phyloP scores from a whole-genome alignment of 441 rosid species.

The Pelargonium exstipulatum region DNA sequence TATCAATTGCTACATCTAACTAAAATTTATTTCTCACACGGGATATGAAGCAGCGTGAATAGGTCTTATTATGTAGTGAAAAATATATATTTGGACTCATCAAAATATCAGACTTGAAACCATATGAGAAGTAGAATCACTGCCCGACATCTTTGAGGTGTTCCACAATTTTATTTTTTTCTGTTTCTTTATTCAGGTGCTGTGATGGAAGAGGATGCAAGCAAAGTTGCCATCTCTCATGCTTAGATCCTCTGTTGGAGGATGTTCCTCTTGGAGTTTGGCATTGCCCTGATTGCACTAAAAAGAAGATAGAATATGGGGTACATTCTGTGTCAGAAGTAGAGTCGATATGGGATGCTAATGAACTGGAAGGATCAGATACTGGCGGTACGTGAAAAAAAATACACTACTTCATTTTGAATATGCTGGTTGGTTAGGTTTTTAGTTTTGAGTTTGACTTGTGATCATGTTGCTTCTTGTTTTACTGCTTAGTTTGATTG shows the following conservation, averaged over 20 bases:
- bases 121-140: neutral
- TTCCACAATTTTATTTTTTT: neutral
- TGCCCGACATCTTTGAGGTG: neutral
- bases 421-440: conserved; percentile 9
- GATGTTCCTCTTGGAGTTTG: conserved; percentile 42
- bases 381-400: conserved; percentile 31
- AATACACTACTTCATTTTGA: neutral
- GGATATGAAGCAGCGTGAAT: neutral
- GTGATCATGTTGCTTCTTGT: conserved; percentile 1
- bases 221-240: conserved; percentile 44
- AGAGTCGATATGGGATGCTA: conserved; percentile 43
- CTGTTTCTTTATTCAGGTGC: conserved; percentile 32
- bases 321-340: conserved; percentile 40
- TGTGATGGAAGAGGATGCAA: conserved; percentile 55
- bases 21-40: no score
- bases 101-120: neutral
- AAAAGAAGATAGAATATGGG: conserved; percentile 39
- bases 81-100: neutral
- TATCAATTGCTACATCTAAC: no score
- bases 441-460: neutral
- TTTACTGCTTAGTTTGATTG: no score
- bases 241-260: conserved; percentile 41
- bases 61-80: neutral
- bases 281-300: conserved; percentile 39
- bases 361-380: conserved; percentile 30